phyloP scores from a whole-genome alignment of 371 early-diverging fungal species.

The Syncephalis fuscata region DNA sequence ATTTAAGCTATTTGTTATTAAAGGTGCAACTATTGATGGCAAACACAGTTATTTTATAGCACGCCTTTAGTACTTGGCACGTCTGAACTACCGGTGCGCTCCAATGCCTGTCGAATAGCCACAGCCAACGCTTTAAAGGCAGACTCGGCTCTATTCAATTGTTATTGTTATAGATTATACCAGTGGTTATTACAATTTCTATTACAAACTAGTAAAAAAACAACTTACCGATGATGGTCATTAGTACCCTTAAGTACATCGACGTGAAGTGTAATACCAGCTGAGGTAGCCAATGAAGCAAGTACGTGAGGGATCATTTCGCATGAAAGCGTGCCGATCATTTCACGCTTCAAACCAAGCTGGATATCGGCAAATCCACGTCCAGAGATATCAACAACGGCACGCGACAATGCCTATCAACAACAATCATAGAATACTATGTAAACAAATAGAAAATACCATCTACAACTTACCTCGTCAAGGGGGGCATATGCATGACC shows the following conservation, averaged over 20 bases:
- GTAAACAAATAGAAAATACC: not conserved
- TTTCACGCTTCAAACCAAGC: slow-evolving; percentile 75
- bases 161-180: not conserved
- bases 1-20: no score
- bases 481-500: slow-evolving; percentile 91
- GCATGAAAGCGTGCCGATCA: slow-evolving; percentile 69
- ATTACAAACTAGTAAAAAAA: not conserved
- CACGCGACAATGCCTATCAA: slow-evolving; percentile 64
- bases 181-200: not conserved
- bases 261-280: slow-evolving; percentile 89
- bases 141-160: slow-evolving; percentile 67
- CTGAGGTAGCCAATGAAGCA: slow-evolving; percentile 75
- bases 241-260: slow-evolving; percentile 84
- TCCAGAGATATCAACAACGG: slow-evolving; percentile 94
- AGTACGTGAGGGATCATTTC: slow-evolving; percentile 97
- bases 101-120: slow-evolving; percentile 71
- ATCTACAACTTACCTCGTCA: slow-evolving; percentile 53
- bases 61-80: slow-evolving; percentile 92
- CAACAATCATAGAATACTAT: not conserved
- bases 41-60: slow-evolving; percentile 35
- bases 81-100: slow-evolving; percentile 61
- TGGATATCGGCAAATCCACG: slow-evolving; percentile 73
- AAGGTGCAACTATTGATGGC: no score
- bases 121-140: slow-evolving; percentile 96
- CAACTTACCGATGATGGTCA: slow-evolving; percentile 75